Evolutionary conservation across 768 basidiomycete genomes (phyloP).

Genomic region (Sporobolomyces pararoseus): DNA sequence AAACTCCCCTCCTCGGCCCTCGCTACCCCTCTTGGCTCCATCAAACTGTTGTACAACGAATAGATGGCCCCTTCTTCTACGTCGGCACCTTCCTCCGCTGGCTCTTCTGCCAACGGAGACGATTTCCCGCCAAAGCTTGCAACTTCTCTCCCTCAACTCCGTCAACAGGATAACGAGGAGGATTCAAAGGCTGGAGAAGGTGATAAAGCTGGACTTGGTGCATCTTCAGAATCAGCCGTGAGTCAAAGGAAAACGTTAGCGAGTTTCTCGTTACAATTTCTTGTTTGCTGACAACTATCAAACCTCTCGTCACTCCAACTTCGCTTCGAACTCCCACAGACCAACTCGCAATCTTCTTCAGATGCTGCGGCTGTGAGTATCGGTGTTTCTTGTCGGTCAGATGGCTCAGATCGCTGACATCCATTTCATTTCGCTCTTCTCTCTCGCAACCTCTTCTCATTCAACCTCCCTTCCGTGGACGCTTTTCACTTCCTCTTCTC

Average conservation of each 20-base stretch:
- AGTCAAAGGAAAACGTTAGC: no score
- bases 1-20: no score
- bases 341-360: slow-evolving; percentile 2
- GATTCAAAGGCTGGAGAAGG: slow-evolving; percentile 1
- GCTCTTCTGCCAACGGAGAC: slow-evolving; percentile 1
- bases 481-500: no score
- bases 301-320: not conserved
- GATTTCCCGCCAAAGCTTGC: slow-evolving; percentile 20
- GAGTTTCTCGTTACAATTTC: not conserved
- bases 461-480: not conserved
- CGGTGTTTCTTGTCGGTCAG: no score
- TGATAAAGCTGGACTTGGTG: slow-evolving; percentile 18
- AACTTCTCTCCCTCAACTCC: slow-evolving; percentile 33
- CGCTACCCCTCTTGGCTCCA: no score
- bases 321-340: not conserved
- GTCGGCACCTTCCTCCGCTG: slow-evolving; percentile 24
- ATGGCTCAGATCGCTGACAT: not conserved
- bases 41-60: no score
- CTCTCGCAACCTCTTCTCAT: not conserved
- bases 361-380: slow-evolving; percentile 17
- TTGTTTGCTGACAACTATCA: not conserved
- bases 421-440: not conserved
- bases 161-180: not conserved
- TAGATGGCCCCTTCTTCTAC: slow-evolving; percentile 34
- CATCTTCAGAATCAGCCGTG: slow-evolving; percentile 37